Evolutionary conservation across 768 basidiomycete genomes (phyloP), one percentile per base, ranked within the genome.

Genomic region (Pholiota molesta): DNA sequence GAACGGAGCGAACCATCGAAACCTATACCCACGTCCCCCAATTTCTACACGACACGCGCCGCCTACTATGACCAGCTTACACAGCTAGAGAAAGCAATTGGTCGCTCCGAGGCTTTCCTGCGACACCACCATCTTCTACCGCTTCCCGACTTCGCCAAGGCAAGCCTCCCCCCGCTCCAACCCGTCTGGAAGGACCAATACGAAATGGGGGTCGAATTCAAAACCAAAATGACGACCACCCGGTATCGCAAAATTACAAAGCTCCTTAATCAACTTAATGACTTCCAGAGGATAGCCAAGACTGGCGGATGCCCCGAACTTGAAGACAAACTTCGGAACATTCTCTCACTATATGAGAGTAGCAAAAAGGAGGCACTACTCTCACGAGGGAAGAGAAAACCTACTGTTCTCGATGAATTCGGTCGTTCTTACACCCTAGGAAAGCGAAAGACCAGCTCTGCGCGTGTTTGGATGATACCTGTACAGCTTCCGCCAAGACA

Each of bases 381-480:
- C 33, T 75, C 80, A 74, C 70, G 81, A 75, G 75, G 83, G 49
- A 77, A 82, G 74, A 79, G 84, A 65, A 88, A 88, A 69, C 78
- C 79, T 8, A 83, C 86, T 37, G 71, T 78, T 26, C 75, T 93
- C 56, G 96, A 98, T 73, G 77, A 83, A 49, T 83, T 83, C 59
- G 94, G 94, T n/a, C 81, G 96, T 61, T 88, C 89, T n/a, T 93
- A 94, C 71, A 92, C 92, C 0, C 71, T 91, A 53, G 96, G 96
- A 40, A 85, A 87, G 75, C 83, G 96, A 66, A 99, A 99, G 77
- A 94, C 94, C 62, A 93, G 92, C 67, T 79, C 89, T 1, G 95
- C 96, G 37, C 85, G 94, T 40, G 95, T 96, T 9, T 99, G 96
- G 96, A 90, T 97, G 79, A 91, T 97, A 62, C 85, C 89, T 35